A percentile compares a stretch with the other conserved stretches of the same genome.
These are phyloP conservation scores for Colletotrichum tamarilloi DNA, from an alignment of 2,329 filamentous ascomycete species.

Conservation along the genomic window DNA sequence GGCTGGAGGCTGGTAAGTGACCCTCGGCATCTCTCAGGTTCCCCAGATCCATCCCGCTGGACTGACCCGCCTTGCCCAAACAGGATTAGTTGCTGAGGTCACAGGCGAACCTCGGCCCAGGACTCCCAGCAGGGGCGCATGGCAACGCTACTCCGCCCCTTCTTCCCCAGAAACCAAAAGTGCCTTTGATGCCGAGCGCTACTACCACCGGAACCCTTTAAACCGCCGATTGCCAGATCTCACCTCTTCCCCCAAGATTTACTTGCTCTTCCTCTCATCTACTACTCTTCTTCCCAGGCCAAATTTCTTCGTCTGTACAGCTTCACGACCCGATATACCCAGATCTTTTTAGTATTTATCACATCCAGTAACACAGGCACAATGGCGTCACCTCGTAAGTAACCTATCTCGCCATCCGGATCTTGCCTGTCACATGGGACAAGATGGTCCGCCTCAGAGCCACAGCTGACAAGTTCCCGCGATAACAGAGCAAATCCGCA, in stretches of 20 bases:
- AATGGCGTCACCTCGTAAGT: conserved; percentile 87
- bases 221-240: conserved; percentile 24
- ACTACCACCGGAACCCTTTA: conserved; percentile 20
- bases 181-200: conserved; percentile 23
- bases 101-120: conserved; percentile 37
- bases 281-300: not conserved
- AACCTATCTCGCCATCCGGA: not conserved
- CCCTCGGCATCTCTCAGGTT: conserved; percentile 35
- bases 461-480: conserved; percentile 37
- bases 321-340: conserved; percentile 31
- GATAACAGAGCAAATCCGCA: conserved; percentile 83
- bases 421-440: conserved; percentile 32
- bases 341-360: not conserved
- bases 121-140: conserved; percentile 28
- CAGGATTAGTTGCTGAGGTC: conserved; percentile 22
- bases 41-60: conserved; percentile 35
- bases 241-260: not conserved
- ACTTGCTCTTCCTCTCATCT: conserved; percentile 18
- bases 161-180: conserved; percentile 32
- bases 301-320: conserved; percentile 34
- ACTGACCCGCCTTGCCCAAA: conserved; percentile 2
- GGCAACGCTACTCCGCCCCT: conserved; percentile 35
- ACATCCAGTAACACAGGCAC: conserved; percentile 40
- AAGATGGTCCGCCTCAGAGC: not conserved
- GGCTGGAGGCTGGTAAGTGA: not conserved